phyloP scores from a whole-genome alignment of 2,329 filamentous ascomycete species.

The Fusarium pseudoanthophilum region DNA sequence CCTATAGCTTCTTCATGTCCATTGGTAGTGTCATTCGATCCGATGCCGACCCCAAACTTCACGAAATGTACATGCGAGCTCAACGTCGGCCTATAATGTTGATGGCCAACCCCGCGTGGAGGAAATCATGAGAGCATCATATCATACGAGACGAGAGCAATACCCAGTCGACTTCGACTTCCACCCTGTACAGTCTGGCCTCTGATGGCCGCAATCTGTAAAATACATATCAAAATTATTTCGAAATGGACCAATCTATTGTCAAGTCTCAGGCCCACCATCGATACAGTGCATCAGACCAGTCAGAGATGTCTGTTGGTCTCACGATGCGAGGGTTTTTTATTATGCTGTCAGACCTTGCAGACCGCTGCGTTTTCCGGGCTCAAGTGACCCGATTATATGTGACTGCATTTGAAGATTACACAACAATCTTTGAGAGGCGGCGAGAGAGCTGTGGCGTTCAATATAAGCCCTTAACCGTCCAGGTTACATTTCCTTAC shows the following conservation, averaged over 20 bases:
- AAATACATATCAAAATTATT: slow-evolving; percentile 43
- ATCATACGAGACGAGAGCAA: slow-evolving; percentile 40
- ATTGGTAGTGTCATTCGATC: slow-evolving; percentile 97
- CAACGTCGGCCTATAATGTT: slow-evolving; percentile 78
- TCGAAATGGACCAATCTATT: slow-evolving; percentile 34
- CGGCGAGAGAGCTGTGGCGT: slow-evolving; percentile 26
- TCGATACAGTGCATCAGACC: slow-evolving; percentile 18
- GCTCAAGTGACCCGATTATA: slow-evolving; percentile 19
- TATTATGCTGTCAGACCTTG: slow-evolving; percentile 16
- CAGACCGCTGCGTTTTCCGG: slow-evolving; percentile 12
- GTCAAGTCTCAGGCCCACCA: slow-evolving; percentile 16
- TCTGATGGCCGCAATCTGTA: slow-evolving; percentile 42
- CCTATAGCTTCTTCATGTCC: slow-evolving; percentile 90
- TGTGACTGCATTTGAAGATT: slow-evolving; percentile 18
- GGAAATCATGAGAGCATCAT: slow-evolving; percentile 43
- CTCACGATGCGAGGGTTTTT: slow-evolving; percentile 27
- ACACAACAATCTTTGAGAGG: slow-evolving; percentile 15
- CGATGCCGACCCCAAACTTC: slow-evolving; percentile 81
- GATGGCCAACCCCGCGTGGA: slow-evolving; percentile 54
- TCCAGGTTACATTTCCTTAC: slow-evolving; percentile 31
- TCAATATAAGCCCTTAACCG: slow-evolving; percentile 25
- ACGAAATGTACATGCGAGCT: slow-evolving; percentile 80
- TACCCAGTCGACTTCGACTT: slow-evolving; percentile 41
- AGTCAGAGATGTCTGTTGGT: slow-evolving; percentile 14
- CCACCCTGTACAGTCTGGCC: slow-evolving; percentile 44